phyloP scores from a whole-genome alignment of 2,329 filamentous ascomycete genomes.

The Thyridium curvatum region DNA sequence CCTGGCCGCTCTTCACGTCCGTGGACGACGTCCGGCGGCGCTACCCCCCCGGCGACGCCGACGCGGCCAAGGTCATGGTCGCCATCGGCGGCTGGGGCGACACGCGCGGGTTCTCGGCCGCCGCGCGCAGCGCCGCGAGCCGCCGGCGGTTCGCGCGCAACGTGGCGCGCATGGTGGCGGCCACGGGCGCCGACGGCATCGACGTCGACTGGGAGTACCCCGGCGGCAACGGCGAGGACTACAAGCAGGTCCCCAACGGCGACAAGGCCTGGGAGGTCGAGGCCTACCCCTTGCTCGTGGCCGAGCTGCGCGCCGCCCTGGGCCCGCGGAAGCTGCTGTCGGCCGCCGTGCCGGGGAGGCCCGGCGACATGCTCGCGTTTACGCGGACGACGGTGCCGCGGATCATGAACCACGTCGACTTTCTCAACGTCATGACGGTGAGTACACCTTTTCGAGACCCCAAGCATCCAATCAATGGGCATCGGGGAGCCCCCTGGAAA shows the following conservation, averaged over 20 bases:
- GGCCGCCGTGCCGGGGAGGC: slow-evolving; percentile 58
- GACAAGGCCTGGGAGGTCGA: slow-evolving; percentile 53
- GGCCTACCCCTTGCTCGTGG: slow-evolving; percentile 55
- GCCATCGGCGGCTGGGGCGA: slow-evolving; percentile 75
- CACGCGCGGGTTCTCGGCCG: slow-evolving; percentile 53
- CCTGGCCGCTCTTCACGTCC: slow-evolving; percentile 48
- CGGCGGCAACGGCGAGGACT: slow-evolving; percentile 63
- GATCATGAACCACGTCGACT: slow-evolving; percentile 56
- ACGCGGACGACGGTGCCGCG: slow-evolving; percentile 46
- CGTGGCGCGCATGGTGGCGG: slow-evolving; percentile 54
- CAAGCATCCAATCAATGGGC: too few species aligned
- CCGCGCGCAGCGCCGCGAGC: slow-evolving; percentile 42
- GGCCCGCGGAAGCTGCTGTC: slow-evolving; percentile 55
- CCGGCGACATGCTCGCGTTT: slow-evolving; percentile 63
- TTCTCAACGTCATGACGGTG: slow-evolving; percentile 60
- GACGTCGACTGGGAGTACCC: slow-evolving; percentile 64
- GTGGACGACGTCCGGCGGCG: slow-evolving; percentile 38
- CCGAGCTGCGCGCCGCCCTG: slow-evolving; percentile 50
- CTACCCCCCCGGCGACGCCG: slow-evolving; percentile 34
- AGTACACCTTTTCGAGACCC: too few species aligned
- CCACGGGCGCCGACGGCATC: slow-evolving; percentile 56
- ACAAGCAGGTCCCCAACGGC: slow-evolving; percentile 54
- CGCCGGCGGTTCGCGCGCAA: slow-evolving; percentile 57
- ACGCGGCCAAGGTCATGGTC: slow-evolving; percentile 52
- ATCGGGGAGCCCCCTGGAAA: too few species aligned